A percentile compares a stretch with the other conserved stretches of the same genome.
Conservation (phyloP, 2,329 filamentous ascomycete genomes). For the Nemania bipapillata region DNA sequence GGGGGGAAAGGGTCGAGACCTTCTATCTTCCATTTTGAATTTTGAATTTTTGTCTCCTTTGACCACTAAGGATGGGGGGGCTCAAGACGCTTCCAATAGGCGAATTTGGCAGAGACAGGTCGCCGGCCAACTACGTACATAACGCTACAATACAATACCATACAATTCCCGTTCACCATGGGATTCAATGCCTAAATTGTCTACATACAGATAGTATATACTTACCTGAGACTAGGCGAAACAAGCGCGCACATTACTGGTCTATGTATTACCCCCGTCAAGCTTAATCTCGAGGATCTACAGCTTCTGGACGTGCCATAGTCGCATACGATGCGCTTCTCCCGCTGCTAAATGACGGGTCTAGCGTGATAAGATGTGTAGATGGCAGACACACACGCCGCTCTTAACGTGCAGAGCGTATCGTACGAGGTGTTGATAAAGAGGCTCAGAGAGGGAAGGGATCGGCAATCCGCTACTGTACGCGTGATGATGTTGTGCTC, state of each 20-base stretch:
- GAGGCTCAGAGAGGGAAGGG: background rate
- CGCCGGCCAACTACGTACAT: background rate
- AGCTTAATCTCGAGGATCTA: background rate
- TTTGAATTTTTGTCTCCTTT: background rate
- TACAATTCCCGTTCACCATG: background rate
- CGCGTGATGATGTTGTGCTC: background rate
- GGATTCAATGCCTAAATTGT: background rate
- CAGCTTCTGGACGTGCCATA: background rate
- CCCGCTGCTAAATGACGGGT: background rate
- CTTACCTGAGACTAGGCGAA: background rate
- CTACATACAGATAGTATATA: too few species aligned
- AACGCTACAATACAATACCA: background rate
- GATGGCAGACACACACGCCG: background rate
- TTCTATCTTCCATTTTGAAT: background rate
- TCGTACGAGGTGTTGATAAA: background rate
- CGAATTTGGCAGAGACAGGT: background rate
- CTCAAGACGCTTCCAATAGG: background rate
- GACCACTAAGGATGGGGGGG: too few species aligned
- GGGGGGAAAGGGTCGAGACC: conserved; percentile 5
- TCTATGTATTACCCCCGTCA: background rate
- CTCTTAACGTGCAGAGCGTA: background rate
- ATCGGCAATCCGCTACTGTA: background rate
- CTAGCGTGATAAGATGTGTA: too few species aligned
- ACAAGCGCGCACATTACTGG: too few species aligned
- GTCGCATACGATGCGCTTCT: background rate